These are phyloP conservation scores for Nicotiana undulata DNA, from an alignment of 257 asterid genomes.

Conservation along the genomic window DNA sequence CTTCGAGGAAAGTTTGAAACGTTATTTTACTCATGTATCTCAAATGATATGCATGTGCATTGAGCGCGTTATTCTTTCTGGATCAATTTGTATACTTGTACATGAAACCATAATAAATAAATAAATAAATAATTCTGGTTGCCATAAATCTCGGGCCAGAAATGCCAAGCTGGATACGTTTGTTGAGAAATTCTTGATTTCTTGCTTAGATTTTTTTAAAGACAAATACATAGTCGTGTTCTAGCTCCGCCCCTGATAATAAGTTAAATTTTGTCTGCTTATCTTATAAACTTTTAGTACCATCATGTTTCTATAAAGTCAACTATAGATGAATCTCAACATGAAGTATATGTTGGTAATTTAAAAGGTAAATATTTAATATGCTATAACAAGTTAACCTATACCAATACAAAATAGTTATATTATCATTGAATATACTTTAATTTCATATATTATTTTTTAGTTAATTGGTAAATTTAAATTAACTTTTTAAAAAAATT, in stretches of 20 bases:
- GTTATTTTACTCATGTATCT: neutral
- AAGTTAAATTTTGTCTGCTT: no score
- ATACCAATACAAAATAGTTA: neutral
- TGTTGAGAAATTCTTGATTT: neutral
- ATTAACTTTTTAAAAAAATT: no score
- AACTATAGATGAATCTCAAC: neutral
- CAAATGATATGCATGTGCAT: neutral
- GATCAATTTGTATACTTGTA: neutral
- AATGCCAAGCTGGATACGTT: neutral
- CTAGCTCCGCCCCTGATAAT: no score
- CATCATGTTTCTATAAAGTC: neutral
- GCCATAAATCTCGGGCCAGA: neutral
- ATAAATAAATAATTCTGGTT: neutral
- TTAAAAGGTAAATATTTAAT: neutral
- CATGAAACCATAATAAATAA: neutral
- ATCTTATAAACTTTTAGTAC: neutral
- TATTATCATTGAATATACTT: neutral
- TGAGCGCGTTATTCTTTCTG: no score
- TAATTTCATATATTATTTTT: neutral
- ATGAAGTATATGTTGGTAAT: neutral
- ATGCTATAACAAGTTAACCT: neutral
- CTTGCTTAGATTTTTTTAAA: no score
- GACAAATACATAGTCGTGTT: no score
- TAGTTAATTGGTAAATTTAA: no score
- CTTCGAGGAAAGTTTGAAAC: neutral